Percentiles rank a stretch among this genome's conserved stretches.
Evolutionary conservation across 176 grass and related monocot species (phyloP).

Genomic region (Hordeum marinum): DNA sequence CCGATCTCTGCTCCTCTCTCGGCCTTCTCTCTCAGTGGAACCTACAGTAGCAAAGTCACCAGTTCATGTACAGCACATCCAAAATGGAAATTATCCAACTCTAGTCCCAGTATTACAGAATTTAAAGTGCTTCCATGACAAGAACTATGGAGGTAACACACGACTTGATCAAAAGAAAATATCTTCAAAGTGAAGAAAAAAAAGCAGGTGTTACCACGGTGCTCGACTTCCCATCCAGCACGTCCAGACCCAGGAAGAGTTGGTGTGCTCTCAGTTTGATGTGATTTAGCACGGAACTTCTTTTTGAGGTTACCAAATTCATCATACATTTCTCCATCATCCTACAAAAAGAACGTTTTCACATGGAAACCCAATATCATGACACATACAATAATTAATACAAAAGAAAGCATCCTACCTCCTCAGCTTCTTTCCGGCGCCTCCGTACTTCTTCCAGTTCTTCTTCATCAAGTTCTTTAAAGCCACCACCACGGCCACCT

Average conservation of each 20-base stretch:
- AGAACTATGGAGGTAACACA: not conserved
- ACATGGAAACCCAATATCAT: slow-evolving; percentile 3
- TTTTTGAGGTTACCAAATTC: slow-evolving; percentile 99
- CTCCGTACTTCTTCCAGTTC: slow-evolving; percentile 92
- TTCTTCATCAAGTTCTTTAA: slow-evolving; percentile 98
- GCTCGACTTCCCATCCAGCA: slow-evolving; percentile 76
- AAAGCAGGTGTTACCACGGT: slow-evolving; percentile 44
- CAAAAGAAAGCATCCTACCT: slow-evolving; percentile 45
- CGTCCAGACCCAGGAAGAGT: slow-evolving; percentile 59
- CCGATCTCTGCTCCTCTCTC: slow-evolving; percentile 48
- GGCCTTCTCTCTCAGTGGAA: slow-evolving; percentile 33
- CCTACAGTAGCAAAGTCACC: slow-evolving; percentile 1
- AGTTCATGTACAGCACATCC: not conserved
- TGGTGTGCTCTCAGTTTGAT: slow-evolving; percentile 45
- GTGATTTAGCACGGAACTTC: slow-evolving; percentile 87
- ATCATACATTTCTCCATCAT: slow-evolving; percentile 99
- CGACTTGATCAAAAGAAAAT: not conserved
- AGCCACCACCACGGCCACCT: slow-evolving; percentile 90
- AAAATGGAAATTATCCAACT: not conserved
- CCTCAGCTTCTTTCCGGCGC: slow-evolving; percentile 80
- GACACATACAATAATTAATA: not conserved
- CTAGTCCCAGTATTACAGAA: not conserved
- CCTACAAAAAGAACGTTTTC: slow-evolving; percentile 48
- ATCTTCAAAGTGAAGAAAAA: not conserved
- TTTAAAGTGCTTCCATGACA: not conserved